Evolutionary conservation across 2,329 filamentous ascomycete genomes (phyloP).

Genomic region (Harringtonia lauricola): DNA sequence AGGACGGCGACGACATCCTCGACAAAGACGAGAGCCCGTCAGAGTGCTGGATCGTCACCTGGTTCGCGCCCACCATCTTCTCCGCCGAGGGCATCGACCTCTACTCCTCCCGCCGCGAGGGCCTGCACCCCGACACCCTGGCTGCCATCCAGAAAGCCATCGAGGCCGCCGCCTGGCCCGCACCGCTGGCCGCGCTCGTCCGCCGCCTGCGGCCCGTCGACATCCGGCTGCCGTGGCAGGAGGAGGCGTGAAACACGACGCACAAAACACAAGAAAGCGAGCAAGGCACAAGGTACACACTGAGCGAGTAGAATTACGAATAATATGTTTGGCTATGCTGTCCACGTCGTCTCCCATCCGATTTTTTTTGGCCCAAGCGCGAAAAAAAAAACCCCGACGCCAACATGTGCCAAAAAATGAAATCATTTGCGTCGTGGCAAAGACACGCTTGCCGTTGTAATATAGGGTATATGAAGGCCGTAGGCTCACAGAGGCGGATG

Average conservation of each 20-base stretch:
- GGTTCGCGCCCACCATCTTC: conserved; percentile 74
- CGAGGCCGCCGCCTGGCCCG: conserved; percentile 30
- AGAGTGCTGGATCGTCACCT: conserved; percentile 69
- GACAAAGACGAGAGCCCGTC: conserved; percentile 7
- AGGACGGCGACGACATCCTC: conserved; percentile 22
- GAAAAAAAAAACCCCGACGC: neutral
- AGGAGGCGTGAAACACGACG: conserved; percentile 8
- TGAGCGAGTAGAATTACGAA: conserved; percentile 5
- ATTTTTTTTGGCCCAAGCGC: neutral
- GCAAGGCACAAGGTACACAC: conserved; percentile 12
- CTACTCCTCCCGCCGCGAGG: conserved; percentile 54
- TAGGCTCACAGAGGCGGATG: neutral
- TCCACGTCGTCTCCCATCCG: neutral
- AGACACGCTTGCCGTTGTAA: neutral
- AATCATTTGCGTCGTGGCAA: neutral
- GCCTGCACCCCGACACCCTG: conserved; percentile 42
- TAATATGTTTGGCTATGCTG: neutral
- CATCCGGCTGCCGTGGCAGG: conserved; percentile 40
- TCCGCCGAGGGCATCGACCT: conserved; percentile 74
- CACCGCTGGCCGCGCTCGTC: conserved; percentile 40
- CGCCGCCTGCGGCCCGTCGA: conserved; percentile 39
- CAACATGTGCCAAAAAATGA: neutral
- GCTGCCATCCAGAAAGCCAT: conserved; percentile 6
- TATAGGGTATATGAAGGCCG: neutral
- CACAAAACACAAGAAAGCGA: neutral